Evolutionary conservation across 805 yeast genomes (phyloP), one percentile per base, ranked within the genome.

Genomic region (Kazachstania kunashirensis): DNA sequence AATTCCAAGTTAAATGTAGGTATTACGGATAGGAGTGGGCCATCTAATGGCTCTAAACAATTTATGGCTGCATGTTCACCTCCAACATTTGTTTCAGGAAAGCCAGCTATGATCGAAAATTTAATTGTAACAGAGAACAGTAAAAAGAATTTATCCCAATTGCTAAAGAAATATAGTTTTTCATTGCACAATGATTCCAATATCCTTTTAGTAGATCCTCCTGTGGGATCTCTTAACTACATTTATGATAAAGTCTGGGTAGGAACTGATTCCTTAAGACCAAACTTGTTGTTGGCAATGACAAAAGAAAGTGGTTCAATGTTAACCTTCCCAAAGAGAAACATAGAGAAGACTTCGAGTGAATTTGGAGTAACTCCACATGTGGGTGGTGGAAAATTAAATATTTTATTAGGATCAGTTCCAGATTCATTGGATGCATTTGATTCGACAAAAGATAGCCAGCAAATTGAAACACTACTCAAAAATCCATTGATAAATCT

Each of bases 181-280:
- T 56, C 61, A 31, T 57, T 84, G 11, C 45, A 52, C 9, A 42
- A 49, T 0, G 51, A 62, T 3, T 70, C 88, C 1, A 76, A 75
- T 39, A 55, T 86, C 3, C 45, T 88, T 31, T 55, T 88, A 16
- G 48, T 88, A 12, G 57, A 64, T n/a, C 94, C 84, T 38, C 84
- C 86, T 3, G 67, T 82, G 73, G 94, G 94, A 2, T 66, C 74
- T 29, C 53, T 70, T 7, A 73, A 71, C 10, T 55, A 62, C 39
- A 47, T 84, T 9, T 53, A 63, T n/a, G 52, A 59, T 2, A 47
- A 53, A 9, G 57, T 75, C 6, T 83, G 89, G 86, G 74, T 74
- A 4, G 29, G 8, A 11, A 49, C 58, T 3, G 35, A 42, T 2
- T 47, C 44, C 0, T 30, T 42, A 1, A 54, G 74, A 36, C 95